Evolutionary conservation across 2,329 filamentous ascomycete species (phyloP), one percentile per base, ranked within the genome.

Genomic region (Aschersonia sp.): DNA sequence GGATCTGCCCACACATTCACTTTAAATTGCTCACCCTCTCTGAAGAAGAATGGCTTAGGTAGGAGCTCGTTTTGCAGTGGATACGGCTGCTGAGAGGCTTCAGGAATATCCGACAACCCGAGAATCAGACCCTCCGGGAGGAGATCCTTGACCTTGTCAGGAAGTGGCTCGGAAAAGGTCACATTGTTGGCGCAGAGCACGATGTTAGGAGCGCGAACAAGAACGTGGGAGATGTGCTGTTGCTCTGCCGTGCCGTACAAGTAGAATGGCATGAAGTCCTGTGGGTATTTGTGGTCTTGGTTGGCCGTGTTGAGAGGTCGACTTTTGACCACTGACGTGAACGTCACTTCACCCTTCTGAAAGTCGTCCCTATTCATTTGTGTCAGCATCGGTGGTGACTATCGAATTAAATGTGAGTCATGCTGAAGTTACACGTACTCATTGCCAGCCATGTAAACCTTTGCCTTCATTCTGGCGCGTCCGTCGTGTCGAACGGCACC

Each of bases 151-250:
- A 54, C n/a, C 52, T 50, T 3, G 54, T 53, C 3, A 42, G 56
- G 31, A 29, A 64, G 42, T 35, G 41, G 31, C 0, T 47, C 45
- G 0, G 44, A 32, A 28, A 45, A 32, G 20, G 43, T 48, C 28
- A 56, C 44, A 4, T 54, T 51, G 20, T 53, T 57, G 28, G 62
- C 61, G 0, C 59, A 61, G 1, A 66, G 56, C 3, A 59, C 56
- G 7, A 61, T 65, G 52, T 70, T 72, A n/a, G 68, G 69, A 0
- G 65, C 58, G 2, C 58, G 55, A n/a, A 64, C 58, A 29, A 72
- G 63, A 42, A 69, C 59, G 50, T 72, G 69, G n/a, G 67, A 61
- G 38, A 71, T 68, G 48, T 71, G 62, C 1, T 53, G 47, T 41
- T 68, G 60, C 0, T 56, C 43, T 2, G 54, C 53, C 54, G 47